These are phyloP conservation scores for Conringia planisiliqua DNA, from an alignment of 345 rosid genomes.

Conservation along the genomic window DNA sequence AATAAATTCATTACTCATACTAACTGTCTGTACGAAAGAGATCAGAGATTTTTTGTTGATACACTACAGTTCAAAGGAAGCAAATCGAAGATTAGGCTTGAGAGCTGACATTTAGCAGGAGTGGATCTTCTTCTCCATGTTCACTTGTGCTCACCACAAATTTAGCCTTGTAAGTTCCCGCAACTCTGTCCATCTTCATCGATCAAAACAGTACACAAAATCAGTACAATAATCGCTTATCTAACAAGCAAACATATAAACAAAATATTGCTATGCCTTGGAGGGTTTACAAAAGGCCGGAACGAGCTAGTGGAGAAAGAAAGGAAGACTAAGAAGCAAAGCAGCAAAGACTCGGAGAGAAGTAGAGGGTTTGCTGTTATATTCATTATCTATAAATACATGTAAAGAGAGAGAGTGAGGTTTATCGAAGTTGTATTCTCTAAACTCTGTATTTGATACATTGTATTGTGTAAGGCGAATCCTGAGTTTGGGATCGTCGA, in stretches of 20 bases:
- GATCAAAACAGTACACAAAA: constrained; percentile 23
- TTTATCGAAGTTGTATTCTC: too few relatives aligned
- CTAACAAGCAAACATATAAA: neutral
- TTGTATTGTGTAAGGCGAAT: too few relatives aligned
- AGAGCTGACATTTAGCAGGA: constrained; percentile 54
- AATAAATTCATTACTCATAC: constrained; percentile 7
- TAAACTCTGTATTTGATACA: too few relatives aligned
- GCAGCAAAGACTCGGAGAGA: too few relatives aligned
- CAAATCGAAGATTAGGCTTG: neutral
- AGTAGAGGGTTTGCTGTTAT: too few relatives aligned
- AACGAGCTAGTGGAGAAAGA: too few relatives aligned
- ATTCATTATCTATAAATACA: too few relatives aligned
- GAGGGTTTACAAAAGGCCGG: too few relatives aligned
- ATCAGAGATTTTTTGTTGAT: neutral
- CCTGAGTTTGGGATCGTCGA: too few relatives aligned
- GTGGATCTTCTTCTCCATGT: constrained; percentile 62
- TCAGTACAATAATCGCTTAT: neutral
- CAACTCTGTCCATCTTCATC: constrained; percentile 61
- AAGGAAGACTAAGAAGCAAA: too few relatives aligned
- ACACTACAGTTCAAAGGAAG: neutral
- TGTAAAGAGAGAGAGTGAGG: too few relatives aligned
- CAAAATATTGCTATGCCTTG: too few relatives aligned
- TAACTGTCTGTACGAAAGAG: neutral
- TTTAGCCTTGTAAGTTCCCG: constrained; percentile 41
- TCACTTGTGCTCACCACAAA: constrained; percentile 66